These are phyloP conservation scores for Calocybe indica DNA, from an alignment of 768 basidiomycete genomes.

Conservation along the genomic window DNA sequence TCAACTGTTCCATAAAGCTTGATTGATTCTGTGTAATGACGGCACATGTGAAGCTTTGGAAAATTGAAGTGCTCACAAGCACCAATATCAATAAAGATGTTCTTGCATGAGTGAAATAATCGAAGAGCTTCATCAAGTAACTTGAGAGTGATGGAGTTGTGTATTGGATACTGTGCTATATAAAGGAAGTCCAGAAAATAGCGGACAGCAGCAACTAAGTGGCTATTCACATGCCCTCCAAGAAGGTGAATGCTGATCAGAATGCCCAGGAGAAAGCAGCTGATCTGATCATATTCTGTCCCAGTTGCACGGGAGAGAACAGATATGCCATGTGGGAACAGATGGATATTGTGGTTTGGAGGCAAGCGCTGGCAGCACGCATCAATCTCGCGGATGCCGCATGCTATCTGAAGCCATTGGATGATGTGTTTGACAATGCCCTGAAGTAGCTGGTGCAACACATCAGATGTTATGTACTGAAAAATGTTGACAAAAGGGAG, in stretches of 20 bases:
- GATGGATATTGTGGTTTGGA: slow-evolving; percentile 25
- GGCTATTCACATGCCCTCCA: slow-evolving; percentile 7
- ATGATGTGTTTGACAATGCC: slow-evolving; percentile 29
- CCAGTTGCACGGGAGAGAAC: slow-evolving; percentile 25
- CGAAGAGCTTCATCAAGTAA: slow-evolving; percentile 18
- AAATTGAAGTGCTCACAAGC: slow-evolving; percentile 31
- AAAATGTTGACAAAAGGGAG: too few species aligned
- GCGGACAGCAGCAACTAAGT: slow-evolving; percentile 19
- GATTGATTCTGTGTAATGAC: slow-evolving; percentile 28
- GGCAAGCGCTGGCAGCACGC: slow-evolving; percentile 23
- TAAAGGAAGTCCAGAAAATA: slow-evolving; percentile 33
- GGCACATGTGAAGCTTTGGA: slow-evolving; percentile 33
- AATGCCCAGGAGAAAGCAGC: slow-evolving; percentile 21
- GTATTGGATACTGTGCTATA: slow-evolving; percentile 26
- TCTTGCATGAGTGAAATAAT: slow-evolving; percentile 32
- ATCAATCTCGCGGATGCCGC: slow-evolving; percentile 25
- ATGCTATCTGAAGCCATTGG: slow-evolving; percentile 21
- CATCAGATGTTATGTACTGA: too few species aligned
- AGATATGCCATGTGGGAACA: slow-evolving; percentile 29
- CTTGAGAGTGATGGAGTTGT: slow-evolving; percentile 20
- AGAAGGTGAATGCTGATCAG: slow-evolving; percentile 17
- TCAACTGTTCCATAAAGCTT: slow-evolving; percentile 26
- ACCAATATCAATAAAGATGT: slow-evolving; percentile 25
- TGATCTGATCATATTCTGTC: slow-evolving; percentile 26
- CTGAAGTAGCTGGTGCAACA: too few species aligned